These are phyloP conservation scores for Isabelozyma heimii DNA, from an alignment of 805 yeast species.

Conservation along the genomic window DNA sequence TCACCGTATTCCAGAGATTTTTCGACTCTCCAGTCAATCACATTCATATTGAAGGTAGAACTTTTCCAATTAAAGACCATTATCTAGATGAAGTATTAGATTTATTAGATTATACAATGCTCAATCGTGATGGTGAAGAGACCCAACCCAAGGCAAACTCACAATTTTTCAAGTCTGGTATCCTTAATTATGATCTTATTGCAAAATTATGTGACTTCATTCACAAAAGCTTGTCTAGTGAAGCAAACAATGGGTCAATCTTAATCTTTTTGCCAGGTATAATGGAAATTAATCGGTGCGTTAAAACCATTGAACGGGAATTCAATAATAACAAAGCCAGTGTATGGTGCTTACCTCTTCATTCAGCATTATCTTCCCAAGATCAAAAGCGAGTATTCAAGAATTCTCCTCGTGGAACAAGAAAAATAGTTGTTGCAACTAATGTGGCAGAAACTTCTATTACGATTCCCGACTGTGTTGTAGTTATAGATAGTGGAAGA, in stretches of 20 bases:
- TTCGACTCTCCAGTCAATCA: slow-evolving; percentile 56
- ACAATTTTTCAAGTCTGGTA: slow-evolving; percentile 60
- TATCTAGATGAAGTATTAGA: slow-evolving; percentile 68
- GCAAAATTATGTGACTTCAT: slow-evolving; percentile 52
- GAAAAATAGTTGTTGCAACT: slow-evolving; percentile 86
- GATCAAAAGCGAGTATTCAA: slow-evolving; percentile 80
- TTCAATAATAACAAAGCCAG: slow-evolving; percentile 13
- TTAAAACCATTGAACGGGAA: slow-evolving; percentile 32
- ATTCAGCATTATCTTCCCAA: slow-evolving; percentile 78
- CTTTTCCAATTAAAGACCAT: slow-evolving; percentile 82
- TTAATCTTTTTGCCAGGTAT: slow-evolving; percentile 88
- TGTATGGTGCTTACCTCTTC: slow-evolving; percentile 64
- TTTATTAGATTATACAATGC: slow-evolving; percentile 54
- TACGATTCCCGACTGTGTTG: slow-evolving; percentile 93
- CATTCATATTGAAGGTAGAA: slow-evolving; percentile 86
- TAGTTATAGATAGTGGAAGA: slow-evolving; percentile 83
- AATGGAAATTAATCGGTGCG: slow-evolving; percentile 73
- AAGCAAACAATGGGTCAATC: slow-evolving; percentile 60
- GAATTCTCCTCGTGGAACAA: slow-evolving; percentile 46
- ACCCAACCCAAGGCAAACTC: slow-evolving; percentile 64
- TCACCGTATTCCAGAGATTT: slow-evolving; percentile 61
- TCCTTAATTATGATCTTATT: slow-evolving; percentile 72
- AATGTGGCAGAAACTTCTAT: slow-evolving; percentile 97
- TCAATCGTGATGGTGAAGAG: slow-evolving; percentile 35
- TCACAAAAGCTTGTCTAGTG: slow-evolving; percentile 44